Conservation (phyloP, 257 asterid species). For the Gardenia jasminoides region DNA sequence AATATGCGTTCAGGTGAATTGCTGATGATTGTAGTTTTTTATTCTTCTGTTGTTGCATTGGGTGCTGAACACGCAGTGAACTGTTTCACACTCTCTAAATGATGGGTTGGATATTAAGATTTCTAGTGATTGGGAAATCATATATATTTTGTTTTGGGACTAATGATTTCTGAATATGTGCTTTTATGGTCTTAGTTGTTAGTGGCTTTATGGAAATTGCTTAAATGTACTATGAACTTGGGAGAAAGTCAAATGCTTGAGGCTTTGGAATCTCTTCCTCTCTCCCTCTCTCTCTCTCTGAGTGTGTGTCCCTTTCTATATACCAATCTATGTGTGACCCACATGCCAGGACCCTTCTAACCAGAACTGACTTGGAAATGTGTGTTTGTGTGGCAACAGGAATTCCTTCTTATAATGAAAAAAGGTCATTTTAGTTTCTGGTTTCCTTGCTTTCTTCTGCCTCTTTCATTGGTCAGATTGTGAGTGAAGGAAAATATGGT, state of each 20-base stretch:
- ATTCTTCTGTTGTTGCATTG: not conserved
- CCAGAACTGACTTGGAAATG: too few species aligned
- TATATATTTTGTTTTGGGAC: not conserved
- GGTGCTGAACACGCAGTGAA: not conserved
- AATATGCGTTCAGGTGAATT: not conserved
- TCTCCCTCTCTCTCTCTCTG: not conserved
- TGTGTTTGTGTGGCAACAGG: not conserved
- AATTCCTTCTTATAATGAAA: not conserved
- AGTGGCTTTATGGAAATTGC: not conserved
- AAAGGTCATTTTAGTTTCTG: not conserved
- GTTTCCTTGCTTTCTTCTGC: not conserved
- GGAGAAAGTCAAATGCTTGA: not conserved
- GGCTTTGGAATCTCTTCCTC: not conserved
- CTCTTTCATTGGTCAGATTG: not conserved
- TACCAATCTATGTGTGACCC: too few species aligned
- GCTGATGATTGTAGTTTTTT: not conserved
- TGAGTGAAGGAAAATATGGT: not conserved
- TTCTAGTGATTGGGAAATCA: not conserved
- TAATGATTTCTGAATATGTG: not conserved
- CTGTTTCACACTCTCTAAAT: not conserved
- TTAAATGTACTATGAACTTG: not conserved
- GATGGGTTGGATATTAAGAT: not conserved
- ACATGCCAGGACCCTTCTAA: too few species aligned
- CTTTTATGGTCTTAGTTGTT: not conserved
- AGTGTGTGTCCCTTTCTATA: too few species aligned